Evolutionary conservation across 164 flowering plant species (phyloP).

Genomic region (Aristolochia contorta): DNA sequence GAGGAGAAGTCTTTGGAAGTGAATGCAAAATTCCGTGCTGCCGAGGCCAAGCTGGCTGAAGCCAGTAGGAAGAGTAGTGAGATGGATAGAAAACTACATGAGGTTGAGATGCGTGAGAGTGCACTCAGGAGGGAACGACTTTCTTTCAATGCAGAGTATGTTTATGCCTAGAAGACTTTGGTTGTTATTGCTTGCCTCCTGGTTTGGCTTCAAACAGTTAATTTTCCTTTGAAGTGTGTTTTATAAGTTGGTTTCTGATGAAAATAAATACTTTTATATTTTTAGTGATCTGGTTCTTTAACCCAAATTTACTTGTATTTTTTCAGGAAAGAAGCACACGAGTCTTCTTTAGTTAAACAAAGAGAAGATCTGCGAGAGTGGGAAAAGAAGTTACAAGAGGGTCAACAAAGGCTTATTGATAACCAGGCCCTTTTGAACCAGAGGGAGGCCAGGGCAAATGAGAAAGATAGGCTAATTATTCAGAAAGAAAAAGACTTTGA

Average conservation of each 20-base stretch:
- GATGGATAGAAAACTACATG: constrained; percentile 62
- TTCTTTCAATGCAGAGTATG: constrained; percentile 70
- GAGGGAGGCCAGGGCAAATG: constrained; percentile 64
- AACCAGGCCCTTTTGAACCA: constrained; percentile 40
- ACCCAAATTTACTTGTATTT: not conserved
- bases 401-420: constrained; percentile 56
- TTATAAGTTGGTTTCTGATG: too few species aligned
- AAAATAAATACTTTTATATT: too few species aligned
- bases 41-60: constrained; percentile 78
- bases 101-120: constrained; percentile 70
- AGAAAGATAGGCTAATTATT: constrained; percentile 35
- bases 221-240: not conserved
- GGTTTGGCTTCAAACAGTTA: not conserved
- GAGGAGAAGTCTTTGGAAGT: constrained; percentile 61
- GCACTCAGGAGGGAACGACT: constrained; percentile 47
- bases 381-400: constrained; percentile 70
- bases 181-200: not conserved
- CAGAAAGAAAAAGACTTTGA: constrained; percentile 54
- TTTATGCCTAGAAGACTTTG: not conserved
- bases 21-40: constrained; percentile 54
- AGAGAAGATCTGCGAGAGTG: constrained; percentile 67
- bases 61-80: constrained; percentile 62
- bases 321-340: constrained; percentile 66
- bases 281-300: too few species aligned
- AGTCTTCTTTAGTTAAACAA: constrained; percentile 37